A percentile compares a stretch with the other conserved stretches of the same genome.
These are phyloP conservation scores for Tritrichomonas foetus DNA, from an alignment of 208 protist genomes.

Conservation along the genomic window DNA sequence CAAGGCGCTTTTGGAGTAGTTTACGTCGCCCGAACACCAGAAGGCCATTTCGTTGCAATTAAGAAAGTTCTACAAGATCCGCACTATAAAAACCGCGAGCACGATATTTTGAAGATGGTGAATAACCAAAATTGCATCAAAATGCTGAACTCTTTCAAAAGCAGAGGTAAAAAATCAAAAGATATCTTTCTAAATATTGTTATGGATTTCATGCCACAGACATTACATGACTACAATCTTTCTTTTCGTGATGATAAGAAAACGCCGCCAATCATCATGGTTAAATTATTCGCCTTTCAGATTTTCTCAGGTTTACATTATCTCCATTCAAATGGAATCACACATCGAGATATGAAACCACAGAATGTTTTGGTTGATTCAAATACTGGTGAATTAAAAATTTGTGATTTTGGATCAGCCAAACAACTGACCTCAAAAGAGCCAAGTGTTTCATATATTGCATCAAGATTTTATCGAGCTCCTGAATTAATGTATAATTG, in stretches of 20 bases:
- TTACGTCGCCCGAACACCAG: background rate
- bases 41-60: background rate
- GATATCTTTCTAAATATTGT: slow-evolving; percentile 95
- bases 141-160: background rate
- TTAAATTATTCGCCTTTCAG: slow-evolving; percentile 85
- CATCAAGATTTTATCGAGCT: slow-evolving; percentile 75
- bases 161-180: slow-evolving; percentile 41
- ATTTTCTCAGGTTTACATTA: slow-evolving; percentile 86
- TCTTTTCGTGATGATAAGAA: slow-evolving; percentile 74
- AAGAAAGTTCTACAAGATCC: background rate
- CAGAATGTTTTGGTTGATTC: slow-evolving; percentile 81
- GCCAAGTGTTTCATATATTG: slow-evolving; percentile 82
- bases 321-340: slow-evolving; percentile 79
- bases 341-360: slow-evolving; percentile 85
- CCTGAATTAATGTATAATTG: slow-evolving; percentile 72
- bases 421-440: slow-evolving; percentile 65
- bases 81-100: background rate
- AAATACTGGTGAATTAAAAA: slow-evolving; percentile 69
- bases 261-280: background rate
- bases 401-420: slow-evolving; percentile 86
- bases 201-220: slow-evolving; percentile 93
- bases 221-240: slow-evolving; percentile 75
- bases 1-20: background rate
- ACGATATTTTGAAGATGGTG: background rate
- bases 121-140: background rate